Evolutionary conservation across 495 filamentous ascomycete genomes (phyloP), one percentile per base, ranked within the genome.

Genomic region (Lophiostoma macrostomum): DNA sequence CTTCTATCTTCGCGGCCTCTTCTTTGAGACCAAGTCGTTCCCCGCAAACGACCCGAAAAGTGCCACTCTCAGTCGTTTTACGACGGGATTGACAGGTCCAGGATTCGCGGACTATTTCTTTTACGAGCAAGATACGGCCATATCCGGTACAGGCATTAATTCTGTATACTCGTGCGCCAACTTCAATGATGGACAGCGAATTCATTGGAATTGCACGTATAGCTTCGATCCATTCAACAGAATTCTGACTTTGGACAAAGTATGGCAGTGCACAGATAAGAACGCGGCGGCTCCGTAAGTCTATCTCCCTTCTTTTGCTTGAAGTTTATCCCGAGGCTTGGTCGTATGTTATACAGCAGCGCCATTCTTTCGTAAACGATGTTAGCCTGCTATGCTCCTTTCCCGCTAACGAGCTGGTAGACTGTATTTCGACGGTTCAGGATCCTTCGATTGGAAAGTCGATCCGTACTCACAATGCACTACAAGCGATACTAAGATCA

Each of bases 251-350:
- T 27, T 29, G 35, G 36, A 28, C 5, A 50, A 50, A 14, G 47
- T 39, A 2, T 50, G 47, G 47, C 19, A 36, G n/a, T 50, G 47
- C 20, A 50, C 24, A 5, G 47, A 50, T 20, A 50, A 50, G 36
- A 40, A 50, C 35, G 5, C 34, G 7, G 13, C 23, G 14, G 4
- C 5, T 3, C 47, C 34, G 47, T 39, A 40, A 8, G 34, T 28
- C 5, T 13, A n/a, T 25, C 2, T 20, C 3, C 22, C 19, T 20
- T 14, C 31, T 22, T 4, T 35, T 36, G 5, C 19, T 35, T 14
- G 5, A 23, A 25, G 23, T 2, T 18, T 40, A 27, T 14, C 1
- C 1, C n/a, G n/a, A n/a, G n/a, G n/a, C n/a, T n/a, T n/a, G n/a
- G n/a, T n/a, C n/a, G n/a, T n/a, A n/a, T n/a, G n/a, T n/a, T n/a